Conservation (phyloP, 371 early-diverging fungal genomes). For the Syncephalastrum contaminatum region DNA sequence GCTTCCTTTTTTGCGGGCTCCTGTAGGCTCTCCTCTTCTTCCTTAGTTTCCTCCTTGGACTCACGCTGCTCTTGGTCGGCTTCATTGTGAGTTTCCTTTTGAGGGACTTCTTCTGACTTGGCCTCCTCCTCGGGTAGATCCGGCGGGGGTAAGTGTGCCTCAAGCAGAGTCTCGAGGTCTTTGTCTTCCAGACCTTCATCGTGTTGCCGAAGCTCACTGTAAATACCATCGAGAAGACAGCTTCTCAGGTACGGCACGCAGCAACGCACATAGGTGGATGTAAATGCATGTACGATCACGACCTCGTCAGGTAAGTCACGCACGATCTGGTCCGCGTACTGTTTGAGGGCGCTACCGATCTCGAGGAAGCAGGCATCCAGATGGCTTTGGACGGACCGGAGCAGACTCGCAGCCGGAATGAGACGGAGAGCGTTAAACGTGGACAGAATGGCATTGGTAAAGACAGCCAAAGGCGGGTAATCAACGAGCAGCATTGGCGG, state of each 20-base stretch:
- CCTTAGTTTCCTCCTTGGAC: neutral
- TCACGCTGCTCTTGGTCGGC: neutral
- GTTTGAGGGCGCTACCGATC: slow-evolving; percentile 42
- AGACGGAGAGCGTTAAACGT: slow-evolving; percentile 70
- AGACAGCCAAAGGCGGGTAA: slow-evolving; percentile 68
- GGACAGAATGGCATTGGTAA: slow-evolving; percentile 66
- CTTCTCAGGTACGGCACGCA: slow-evolving; percentile 45
- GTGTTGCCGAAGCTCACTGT: slow-evolving; percentile 22
- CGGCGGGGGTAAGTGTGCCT: slow-evolving; percentile 16
- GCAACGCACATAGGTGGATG: slow-evolving; percentile 39
- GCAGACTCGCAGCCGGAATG: slow-evolving; percentile 50
- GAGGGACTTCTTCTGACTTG: neutral
- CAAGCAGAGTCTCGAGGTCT: slow-evolving; percentile 25
- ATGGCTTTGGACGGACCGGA: slow-evolving; percentile 21
- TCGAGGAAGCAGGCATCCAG: slow-evolving; percentile 36
- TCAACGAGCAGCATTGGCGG: slow-evolving; percentile 65
- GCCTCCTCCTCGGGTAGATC: neutral
- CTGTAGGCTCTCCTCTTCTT: neutral
- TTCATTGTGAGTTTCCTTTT: neutral
- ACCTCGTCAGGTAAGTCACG: slow-evolving; percentile 18
- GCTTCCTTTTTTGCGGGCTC: no score
- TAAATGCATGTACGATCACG: slow-evolving; percentile 29
- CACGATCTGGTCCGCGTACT: slow-evolving; percentile 35
- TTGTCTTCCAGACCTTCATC: slow-evolving; percentile 11
- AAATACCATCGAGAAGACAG: slow-evolving; percentile 47